Base-by-base conservation (phyloP, 2,329 filamentous ascomycete genomes). In the Periglandula ipomoeae region DNA sequence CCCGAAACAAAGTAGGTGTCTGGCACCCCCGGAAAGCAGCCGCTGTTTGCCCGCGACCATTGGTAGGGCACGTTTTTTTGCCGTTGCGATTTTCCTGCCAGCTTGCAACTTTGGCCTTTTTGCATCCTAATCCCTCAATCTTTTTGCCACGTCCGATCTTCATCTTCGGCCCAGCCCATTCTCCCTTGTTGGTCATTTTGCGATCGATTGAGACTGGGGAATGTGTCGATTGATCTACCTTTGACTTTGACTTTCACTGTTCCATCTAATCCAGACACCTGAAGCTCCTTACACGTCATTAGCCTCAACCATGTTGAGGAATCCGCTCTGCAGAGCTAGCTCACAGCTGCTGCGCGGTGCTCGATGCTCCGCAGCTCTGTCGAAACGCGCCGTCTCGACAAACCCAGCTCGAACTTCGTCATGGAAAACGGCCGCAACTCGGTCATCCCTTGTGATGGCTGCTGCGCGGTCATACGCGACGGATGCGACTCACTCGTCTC, bases 281-380 rank as follows among this genome's bases (percentile, higher is more conserved):
- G 44, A 53, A 55, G 20, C 24, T 30, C 22, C 24, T 44, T 41
- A 17, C 42, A 47, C 47, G 44, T 46, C 41, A 50, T 43, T 50
- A 50, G 43, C 53, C 61, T 64, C 66, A 71, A 76, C 68, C 72
- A 89, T 89, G 85, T 77, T 88, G 76, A 82, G 83, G 72, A 79
- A 77, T 66, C 79, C 82, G 57, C 69, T 87, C 58, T 75, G 76
- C 61, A 76, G 76, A 69, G 79, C 80, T 68, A 77, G 81, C 73
- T 75, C 75, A 64, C 78, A 78, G 73, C 77, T 86, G 69, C 67
- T 79, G 46, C 70, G 71, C 47, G 67, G 69, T 62, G 73, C 74
- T 68, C 73, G 73, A 69, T 72, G 70, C 65, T 67, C 68, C 54
- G 56, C 65, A 56, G 54, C 62, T 49, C 61, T 65, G 37, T 61